Conservation (phyloP, 306 rosid genomes). For the Prunus salicina region DNA sequence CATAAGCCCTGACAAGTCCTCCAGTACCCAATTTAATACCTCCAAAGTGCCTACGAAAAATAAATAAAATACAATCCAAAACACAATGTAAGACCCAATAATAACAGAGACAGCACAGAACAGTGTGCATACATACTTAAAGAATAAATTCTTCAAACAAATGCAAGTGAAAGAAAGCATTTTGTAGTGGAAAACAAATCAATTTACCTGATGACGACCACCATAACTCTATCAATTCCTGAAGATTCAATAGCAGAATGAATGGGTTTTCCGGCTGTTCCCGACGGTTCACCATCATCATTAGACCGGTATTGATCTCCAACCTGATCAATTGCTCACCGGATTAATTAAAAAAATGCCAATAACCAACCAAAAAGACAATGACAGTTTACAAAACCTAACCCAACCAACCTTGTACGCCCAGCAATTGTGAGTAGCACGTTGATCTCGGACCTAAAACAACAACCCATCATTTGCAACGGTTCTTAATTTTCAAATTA, state of each 20-base stretch:
- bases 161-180: neutral
- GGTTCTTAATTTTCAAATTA: neutral
- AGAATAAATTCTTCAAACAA: neutral
- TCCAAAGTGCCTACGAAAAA: slow-evolving; percentile 58
- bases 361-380: neutral
- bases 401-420: slow-evolving; percentile 84
- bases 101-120: neutral
- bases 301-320: slow-evolving; percentile 89
- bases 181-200: neutral
- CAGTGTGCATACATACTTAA: neutral
- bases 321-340: slow-evolving; percentile 44
- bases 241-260: slow-evolving; percentile 79
- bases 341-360: neutral
- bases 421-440: slow-evolving; percentile 94
- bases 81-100: neutral
- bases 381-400: neutral
- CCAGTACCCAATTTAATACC: slow-evolving; percentile 94
- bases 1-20: slow-evolving; percentile 91
- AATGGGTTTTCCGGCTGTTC: slow-evolving; percentile 95
- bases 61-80: neutral
- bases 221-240: slow-evolving; percentile 93
- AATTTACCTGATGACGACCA: slow-evolving; percentile 82
- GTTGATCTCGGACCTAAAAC: slow-evolving; percentile 69
- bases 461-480: neutral
- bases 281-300: slow-evolving; percentile 95